Evolutionary conservation across 768 basidiomycete genomes (phyloP).

Genomic region (Daedaleopsis sinensis): DNA sequence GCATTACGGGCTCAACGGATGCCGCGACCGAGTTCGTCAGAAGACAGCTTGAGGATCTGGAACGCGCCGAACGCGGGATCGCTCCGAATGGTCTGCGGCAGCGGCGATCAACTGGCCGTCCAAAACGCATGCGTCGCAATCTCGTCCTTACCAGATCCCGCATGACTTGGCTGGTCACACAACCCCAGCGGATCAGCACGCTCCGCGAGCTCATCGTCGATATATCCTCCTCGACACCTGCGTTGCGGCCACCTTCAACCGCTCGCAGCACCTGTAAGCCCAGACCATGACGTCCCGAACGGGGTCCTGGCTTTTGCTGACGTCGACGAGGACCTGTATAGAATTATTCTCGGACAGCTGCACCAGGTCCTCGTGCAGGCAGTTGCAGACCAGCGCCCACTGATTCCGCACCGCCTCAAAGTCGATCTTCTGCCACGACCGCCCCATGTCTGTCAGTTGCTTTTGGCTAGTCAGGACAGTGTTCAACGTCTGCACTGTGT

Average conservation of each 20-base stretch:
- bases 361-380: slow-evolving; percentile 86
- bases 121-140: background rate
- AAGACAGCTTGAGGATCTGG: slow-evolving; percentile 87
- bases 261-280: slow-evolving; percentile 89
- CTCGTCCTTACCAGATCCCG: slow-evolving; percentile 71
- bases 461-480: slow-evolving; percentile 90
- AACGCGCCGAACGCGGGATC: slow-evolving; percentile 93
- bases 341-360: slow-evolving; percentile 87
- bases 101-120: slow-evolving; percentile 2
- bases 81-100: slow-evolving; percentile 78
- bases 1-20: slow-evolving; percentile 90
- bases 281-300: slow-evolving; percentile 88
- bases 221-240: slow-evolving; percentile 70
- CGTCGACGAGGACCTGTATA: slow-evolving; percentile 70
- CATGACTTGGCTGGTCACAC: slow-evolving; percentile 93
- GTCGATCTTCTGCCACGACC: slow-evolving; percentile 87
- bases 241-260: slow-evolving; percentile 70
- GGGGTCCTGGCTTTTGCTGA: slow-evolving; percentile 74
- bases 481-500: slow-evolving; percentile 64
- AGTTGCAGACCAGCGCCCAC: slow-evolving; percentile 91
- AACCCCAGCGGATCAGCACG: slow-evolving; percentile 88
- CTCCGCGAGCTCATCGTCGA: slow-evolving; percentile 85
- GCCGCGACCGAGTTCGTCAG: slow-evolving; percentile 92
- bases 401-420: slow-evolving; percentile 92
- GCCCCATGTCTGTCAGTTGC: slow-evolving; percentile 82